phyloP scores from a whole-genome alignment of 1,284 basidiomycete species.

The Apiotrichum porosum region DNA sequence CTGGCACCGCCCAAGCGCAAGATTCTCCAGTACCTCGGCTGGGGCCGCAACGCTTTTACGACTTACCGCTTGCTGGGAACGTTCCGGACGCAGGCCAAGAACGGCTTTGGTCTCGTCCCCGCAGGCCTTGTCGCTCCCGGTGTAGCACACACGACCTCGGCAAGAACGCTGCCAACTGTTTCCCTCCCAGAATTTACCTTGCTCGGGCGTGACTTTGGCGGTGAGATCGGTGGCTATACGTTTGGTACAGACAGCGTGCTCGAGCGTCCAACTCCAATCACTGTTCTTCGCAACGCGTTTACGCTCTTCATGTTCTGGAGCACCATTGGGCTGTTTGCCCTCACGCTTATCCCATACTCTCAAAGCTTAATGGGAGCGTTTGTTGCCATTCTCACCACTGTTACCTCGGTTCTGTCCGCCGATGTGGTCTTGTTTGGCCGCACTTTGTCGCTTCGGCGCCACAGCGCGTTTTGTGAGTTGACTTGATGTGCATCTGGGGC shows the following conservation, averaged over 20 bases:
- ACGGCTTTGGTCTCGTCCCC: not conserved
- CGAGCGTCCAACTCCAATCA: not conserved
- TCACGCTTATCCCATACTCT: not conserved
- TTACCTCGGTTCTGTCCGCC: constrained; percentile 64
- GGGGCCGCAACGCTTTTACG: not conserved
- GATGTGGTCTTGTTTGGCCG: constrained; percentile 54
- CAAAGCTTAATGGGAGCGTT: not conserved
- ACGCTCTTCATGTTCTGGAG: constrained; percentile 5
- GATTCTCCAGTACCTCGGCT: not conserved
- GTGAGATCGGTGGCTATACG: not conserved
- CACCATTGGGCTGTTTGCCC: not conserved
- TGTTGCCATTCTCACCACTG: constrained; percentile 61
- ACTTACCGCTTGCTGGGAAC: not conserved
- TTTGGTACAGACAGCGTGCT: not conserved
- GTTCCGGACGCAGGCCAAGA: not conserved
- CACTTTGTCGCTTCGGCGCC: not conserved
- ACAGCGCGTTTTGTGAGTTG: constrained; percentile 1
- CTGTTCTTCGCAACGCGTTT: not conserved
- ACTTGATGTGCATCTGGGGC: not conserved
- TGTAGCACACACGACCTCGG: not conserved
- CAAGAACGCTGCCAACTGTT: not conserved
- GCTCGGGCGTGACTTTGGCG: not conserved
- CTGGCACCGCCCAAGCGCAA: constrained; percentile 1
- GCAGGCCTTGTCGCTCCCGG: not conserved
- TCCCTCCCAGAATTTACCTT: not conserved